A percentile compares a stretch with the other conserved stretches of the same genome.
phyloP scores from a whole-genome alignment of 2,329 filamentous ascomycete genomes.

The Fusarium sulawesiense region DNA sequence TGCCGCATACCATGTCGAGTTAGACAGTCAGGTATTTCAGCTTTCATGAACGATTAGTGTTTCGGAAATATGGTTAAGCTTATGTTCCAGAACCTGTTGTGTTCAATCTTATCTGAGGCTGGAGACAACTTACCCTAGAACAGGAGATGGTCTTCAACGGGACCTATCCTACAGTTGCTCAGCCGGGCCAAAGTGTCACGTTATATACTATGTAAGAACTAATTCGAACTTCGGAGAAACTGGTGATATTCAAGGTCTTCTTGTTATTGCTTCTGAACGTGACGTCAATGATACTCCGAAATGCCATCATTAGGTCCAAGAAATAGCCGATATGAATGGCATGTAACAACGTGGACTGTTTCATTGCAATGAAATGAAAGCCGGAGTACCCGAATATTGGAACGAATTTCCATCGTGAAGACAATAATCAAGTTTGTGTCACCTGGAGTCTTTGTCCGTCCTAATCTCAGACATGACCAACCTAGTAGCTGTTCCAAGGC shows the following conservation, averaged over 20 bases:
- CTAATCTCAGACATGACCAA: not conserved
- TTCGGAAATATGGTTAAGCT: slow-evolving; percentile 20
- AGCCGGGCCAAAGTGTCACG: not conserved
- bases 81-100: slow-evolving; percentile 8
- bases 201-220: too few relatives aligned
- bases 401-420: not conserved
- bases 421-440: not conserved
- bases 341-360: not conserved
- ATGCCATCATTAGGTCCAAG: not conserved
- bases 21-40: slow-evolving; percentile 22
- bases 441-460: not conserved
- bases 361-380: not conserved
- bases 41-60: slow-evolving; percentile 22
- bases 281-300: too few relatives aligned
- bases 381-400: not conserved
- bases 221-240: not conserved
- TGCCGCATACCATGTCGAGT: slow-evolving; percentile 20
- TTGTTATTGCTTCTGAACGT: too few relatives aligned
- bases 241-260: too few relatives aligned
- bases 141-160: not conserved
- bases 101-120: not conserved
- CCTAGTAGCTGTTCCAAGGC: not conserved
- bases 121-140: slow-evolving; percentile 22
- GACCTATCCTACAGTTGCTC: not conserved
- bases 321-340: not conserved